Percentiles rank a stretch among this genome's conserved stretches.
Evolutionary conservation across 257 asterid genomes (phyloP).

Genomic region (Petunia axillaris): DNA sequence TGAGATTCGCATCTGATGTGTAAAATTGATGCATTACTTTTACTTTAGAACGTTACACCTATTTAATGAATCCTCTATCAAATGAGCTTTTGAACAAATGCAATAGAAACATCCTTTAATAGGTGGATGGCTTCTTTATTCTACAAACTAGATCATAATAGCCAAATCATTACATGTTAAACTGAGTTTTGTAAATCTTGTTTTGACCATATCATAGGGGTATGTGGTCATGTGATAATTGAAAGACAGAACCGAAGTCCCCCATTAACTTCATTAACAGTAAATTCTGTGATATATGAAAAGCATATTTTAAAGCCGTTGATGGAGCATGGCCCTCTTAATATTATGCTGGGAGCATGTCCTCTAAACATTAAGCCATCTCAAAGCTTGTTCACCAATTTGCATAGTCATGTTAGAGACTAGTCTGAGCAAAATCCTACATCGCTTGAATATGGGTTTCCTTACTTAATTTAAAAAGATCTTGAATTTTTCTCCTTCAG

Average conservation of each 20-base stretch:
- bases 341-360: not conserved
- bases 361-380: not conserved
- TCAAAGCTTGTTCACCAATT: conserved; percentile 14
- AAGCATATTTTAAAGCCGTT: not conserved
- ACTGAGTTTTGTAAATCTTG: not conserved
- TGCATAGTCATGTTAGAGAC: not conserved
- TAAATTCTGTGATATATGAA: not conserved
- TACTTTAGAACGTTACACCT: not conserved
- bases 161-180: not conserved
- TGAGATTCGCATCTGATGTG: not conserved
- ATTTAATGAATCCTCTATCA: not conserved
- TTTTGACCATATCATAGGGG: not conserved
- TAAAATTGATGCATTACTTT: not conserved
- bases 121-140: conserved; percentile 8
- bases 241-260: not conserved
- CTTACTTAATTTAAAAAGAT: not conserved
- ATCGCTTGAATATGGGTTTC: not conserved
- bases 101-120: not conserved
- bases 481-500: not conserved
- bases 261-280: no score
- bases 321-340: not conserved
- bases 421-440: not conserved
- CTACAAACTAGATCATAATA: not conserved
- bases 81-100: not conserved
- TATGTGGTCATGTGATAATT: not conserved